Evolutionary conservation across 176 grass and related monocot species (phyloP).

Genomic region (Aegilops bicornis): DNA sequence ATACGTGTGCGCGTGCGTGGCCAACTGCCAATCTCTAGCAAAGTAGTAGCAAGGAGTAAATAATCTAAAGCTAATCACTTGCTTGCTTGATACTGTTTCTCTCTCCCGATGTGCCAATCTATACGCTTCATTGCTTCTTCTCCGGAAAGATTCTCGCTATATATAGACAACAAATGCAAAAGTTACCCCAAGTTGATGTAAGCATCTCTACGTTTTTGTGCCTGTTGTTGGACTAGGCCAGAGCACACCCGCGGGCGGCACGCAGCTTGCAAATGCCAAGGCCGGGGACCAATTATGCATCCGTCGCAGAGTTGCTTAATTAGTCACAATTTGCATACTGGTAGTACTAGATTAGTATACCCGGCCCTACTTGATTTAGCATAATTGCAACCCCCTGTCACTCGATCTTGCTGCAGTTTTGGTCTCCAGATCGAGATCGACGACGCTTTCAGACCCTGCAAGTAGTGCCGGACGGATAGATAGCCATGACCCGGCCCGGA

Average conservation of each 20-base stretch:
- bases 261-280: constrained; percentile 24
- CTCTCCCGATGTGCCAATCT: not conserved
- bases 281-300: not conserved
- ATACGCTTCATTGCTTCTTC: not conserved
- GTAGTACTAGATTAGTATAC: no score
- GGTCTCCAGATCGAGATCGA: not conserved
- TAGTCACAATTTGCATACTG: not conserved
- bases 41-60: not conserved
- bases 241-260: constrained; percentile 18
- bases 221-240: no score
- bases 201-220: not conserved
- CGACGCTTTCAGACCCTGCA: not conserved
- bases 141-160: not conserved
- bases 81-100: not conserved
- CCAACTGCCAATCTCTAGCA: not conserved
- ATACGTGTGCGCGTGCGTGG: not conserved
- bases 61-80: not conserved
- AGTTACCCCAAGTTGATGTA: not conserved
- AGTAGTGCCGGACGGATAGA: no score
- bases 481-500: no score
- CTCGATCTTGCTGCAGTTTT: not conserved
- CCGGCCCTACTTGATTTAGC: not conserved
- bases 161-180: not conserved
- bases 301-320: not conserved
- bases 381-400: not conserved